Evolutionary conservation across 495 filamentous ascomycete genomes (phyloP).

Genomic region (Neurospora hispaniola): DNA sequence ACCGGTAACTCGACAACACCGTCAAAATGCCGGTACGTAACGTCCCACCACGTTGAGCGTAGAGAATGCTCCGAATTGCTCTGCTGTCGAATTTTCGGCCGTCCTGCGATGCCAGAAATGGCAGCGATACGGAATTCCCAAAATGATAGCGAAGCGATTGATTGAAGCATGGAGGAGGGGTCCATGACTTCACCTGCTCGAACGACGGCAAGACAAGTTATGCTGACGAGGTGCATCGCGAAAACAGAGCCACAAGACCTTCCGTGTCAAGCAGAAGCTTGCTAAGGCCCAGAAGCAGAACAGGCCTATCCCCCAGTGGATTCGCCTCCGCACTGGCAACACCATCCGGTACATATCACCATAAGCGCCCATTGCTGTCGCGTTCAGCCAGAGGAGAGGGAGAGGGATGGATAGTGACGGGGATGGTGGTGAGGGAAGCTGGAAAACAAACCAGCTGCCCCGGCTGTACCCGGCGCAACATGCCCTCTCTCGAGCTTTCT

Average conservation of each 20-base stretch:
- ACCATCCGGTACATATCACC: conserved; percentile 73
- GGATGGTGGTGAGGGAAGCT: background rate
- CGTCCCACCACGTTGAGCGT: conserved; percentile 1
- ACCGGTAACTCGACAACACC: conserved; percentile 36
- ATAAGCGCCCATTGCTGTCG: background rate
- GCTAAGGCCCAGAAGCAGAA: conserved; percentile 99
- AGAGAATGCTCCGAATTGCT: background rate
- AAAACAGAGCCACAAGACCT: conserved; percentile 90
- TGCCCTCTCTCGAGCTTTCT: background rate
- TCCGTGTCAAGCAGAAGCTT: conserved; percentile 99
- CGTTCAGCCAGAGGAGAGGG: background rate
- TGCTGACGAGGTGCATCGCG: conserved; percentile 11
- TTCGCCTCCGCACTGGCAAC: conserved; percentile 93
- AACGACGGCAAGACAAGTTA: background rate
- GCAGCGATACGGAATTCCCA: background rate
- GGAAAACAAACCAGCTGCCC: conserved; percentile 4
- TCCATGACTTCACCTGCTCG: background rate
- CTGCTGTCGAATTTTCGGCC: background rate
- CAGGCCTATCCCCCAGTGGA: conserved; percentile 99
- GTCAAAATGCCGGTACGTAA: conserved; percentile 77
- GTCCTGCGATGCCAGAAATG: background rate
- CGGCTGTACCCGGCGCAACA: background rate
- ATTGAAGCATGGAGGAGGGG: conserved; percentile 3
- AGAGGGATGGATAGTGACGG: background rate
- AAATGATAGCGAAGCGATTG: background rate